Evolutionary conservation across 768 basidiomycete genomes (phyloP), one percentile per base, ranked within the genome.

Genomic region (Crucibulum laeve): DNA sequence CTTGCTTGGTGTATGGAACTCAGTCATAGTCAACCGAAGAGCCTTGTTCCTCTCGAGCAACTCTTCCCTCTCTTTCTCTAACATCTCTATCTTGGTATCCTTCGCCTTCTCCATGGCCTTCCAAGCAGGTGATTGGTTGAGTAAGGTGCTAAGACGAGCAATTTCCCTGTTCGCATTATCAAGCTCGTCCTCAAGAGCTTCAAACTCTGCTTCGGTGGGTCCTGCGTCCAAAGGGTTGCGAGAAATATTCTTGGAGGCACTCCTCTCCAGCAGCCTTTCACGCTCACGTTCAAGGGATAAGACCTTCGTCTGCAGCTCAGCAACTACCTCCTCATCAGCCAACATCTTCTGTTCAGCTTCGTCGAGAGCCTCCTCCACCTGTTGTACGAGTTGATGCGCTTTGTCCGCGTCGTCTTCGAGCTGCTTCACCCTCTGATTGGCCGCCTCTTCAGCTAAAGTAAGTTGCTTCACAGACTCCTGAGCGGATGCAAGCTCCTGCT

Each of bases 71-170:
- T 89, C 84, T 48, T 73, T 74, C 63, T 91, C 84, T 43, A 95
- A 67, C 49, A 81, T 71, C 53, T 86, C 82, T 35, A 93, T 82
- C 59, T 79, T 82, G 22, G 78, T 66, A 35, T 92, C 87, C 53
- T 83, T 85, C 14, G 84, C 85, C 48, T 77, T 79, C 18, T 87
- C 84, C 44, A 92, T 78, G 0, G 90, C 87, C 53, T 83, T 84
- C 10, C 82, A 75, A 42, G 81, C 82, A 13, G 85, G 87, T 15
- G 83, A 88, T 49, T 87, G 84, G 23, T 73, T 74, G 34, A 91
- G 67, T 24, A 86, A 55, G 0, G 77, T 71, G n/a, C 73, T 76
- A 33, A 93, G 65, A 28, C 78, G 74, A 0, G 82, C 84, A 45
- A 90, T 84, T 59, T 91, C 87, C 54, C 66, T 78, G 56, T 89